Evolutionary conservation across 768 basidiomycete species (phyloP), one percentile per base, ranked within the genome.

Genomic region (Ramaria sp.): DNA sequence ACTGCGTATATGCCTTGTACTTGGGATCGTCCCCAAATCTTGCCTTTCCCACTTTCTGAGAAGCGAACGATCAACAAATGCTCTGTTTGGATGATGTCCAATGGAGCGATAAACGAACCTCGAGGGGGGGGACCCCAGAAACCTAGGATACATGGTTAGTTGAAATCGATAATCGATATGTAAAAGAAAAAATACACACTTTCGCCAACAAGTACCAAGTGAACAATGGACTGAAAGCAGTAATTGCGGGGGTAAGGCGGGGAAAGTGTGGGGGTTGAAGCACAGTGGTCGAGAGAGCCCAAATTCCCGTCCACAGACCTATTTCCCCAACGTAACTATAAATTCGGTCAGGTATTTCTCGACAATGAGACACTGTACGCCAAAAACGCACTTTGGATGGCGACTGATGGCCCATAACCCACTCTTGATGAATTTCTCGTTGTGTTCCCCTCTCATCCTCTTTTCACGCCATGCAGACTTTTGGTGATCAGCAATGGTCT

Each of bases 241-340:
- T 76, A 5, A 79, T 52, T 1, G 69, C 67, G 48, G 76, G 61
- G 1, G 74, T 68, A 12, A 70, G 71, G 12, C 60, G 55, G 8
- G 80, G 78, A 58, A 75, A 78, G 50, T 70, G 67, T 0, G 70
- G 59, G 3, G 69, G 68, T 59, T 73, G 71, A 36, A 83, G 69
- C 1, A 77, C 71, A 3, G 71, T 58, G 1, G 75, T 69, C 1
- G 81, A 77, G 16, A 85, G 65, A 3, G 75, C 70, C 73, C 78
- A 85, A 13, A 87, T 78, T 1, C 81, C 82, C 1, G 73, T 72
- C 81, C 83, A 85, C 39, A 88, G 71, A 7, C 81, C 78, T 3
- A 85, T 73, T 69, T 88, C 85, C 16, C 79, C 82, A 34, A 84
- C 74, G 62, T 87, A 86, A 67, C 85, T 86, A 54, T 18, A n/a